These are phyloP conservation scores for Cryphonectria carpinicola DNA, from an alignment of 2,329 filamentous ascomycete species.

Conservation along the genomic window DNA sequence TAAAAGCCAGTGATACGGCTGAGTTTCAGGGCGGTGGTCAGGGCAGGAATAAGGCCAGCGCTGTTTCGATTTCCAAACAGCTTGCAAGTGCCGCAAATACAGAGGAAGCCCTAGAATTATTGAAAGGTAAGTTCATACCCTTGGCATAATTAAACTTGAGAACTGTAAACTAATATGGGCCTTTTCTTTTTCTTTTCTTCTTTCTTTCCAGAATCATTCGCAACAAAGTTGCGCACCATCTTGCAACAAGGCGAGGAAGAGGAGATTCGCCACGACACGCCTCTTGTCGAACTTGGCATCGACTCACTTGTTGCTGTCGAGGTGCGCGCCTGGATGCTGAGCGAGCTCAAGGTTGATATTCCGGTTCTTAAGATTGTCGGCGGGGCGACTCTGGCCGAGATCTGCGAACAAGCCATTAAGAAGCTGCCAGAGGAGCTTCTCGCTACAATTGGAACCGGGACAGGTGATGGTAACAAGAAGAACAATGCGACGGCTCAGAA, in stretches of 20 bases:
- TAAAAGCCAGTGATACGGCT: conserved; percentile 24
- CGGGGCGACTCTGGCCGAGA: conserved; percentile 29
- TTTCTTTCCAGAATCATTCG: conserved; percentile 18
- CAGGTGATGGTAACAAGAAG: not conserved
- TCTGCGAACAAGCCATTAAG: conserved; percentile 15
- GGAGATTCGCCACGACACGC: conserved; percentile 21
- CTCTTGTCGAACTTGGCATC: conserved; percentile 31
- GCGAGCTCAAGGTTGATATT: conserved; percentile 45
- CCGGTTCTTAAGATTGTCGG: conserved; percentile 48
- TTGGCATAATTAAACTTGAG: no score
- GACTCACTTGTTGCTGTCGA: conserved; percentile 34
- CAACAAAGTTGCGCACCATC: conserved; percentile 20
- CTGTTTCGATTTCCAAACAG: not conserved
- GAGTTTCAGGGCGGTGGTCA: conserved; percentile 3
- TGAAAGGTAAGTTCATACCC: conserved; percentile 5
- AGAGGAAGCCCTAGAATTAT: conserved; percentile 15
- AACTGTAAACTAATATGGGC: not conserved
- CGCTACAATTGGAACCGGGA: conserved; percentile 6
- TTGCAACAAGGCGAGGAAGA: conserved; percentile 27
- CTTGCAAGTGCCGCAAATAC: conserved; percentile 14
- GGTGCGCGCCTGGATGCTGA: conserved; percentile 52
- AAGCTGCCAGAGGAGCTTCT: conserved; percentile 14
- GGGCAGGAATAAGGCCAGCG: conserved; percentile 8
- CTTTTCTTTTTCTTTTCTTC: not conserved
- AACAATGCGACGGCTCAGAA: not conserved